These are phyloP conservation scores for Harringtonia aguacate DNA, from an alignment of 2,329 filamentous ascomycete genomes.

Conservation along the genomic window DNA sequence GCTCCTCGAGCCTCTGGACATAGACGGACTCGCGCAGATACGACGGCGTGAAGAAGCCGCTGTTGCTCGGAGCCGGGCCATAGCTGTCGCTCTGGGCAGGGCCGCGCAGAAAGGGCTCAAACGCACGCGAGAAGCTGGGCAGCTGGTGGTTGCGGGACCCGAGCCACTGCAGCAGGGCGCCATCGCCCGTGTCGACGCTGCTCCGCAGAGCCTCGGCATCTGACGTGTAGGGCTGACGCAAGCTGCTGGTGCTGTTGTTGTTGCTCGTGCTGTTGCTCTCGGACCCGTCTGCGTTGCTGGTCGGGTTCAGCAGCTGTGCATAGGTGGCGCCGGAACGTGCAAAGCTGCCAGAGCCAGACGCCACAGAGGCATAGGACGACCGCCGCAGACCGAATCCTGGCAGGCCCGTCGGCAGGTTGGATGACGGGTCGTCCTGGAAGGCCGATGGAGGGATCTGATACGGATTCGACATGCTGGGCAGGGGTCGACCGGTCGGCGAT, in stretches of 20 bases:
- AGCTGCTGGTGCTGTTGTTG: constrained; percentile 1
- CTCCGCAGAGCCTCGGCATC: background rate
- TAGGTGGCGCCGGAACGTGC: constrained; percentile 30
- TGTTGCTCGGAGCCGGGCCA: constrained; percentile 14
- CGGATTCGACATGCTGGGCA: constrained; percentile 30
- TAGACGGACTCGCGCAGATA: constrained; percentile 74
- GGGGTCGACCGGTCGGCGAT: constrained; percentile 10
- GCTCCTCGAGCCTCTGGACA: constrained; percentile 63
- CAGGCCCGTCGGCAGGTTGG: constrained; percentile 13
- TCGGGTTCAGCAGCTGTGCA: constrained; percentile 36
- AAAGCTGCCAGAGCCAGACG: constrained; percentile 25
- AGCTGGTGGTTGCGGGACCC: constrained; percentile 20
- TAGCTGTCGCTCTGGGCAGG: constrained; percentile 13
- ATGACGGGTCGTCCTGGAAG: constrained; percentile 21
- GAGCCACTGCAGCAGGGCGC: constrained; percentile 13
- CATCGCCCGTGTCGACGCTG: constrained; percentile 7
- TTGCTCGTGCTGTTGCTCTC: constrained; percentile 17
- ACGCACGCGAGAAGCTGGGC: constrained; percentile 40
- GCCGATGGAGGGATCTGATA: constrained; percentile 24
- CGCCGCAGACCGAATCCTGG: constrained; percentile 20
- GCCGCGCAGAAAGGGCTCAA: constrained; percentile 33
- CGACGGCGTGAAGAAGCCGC: constrained; percentile 68
- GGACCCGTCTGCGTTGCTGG: constrained; percentile 9
- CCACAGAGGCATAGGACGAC: constrained; percentile 31
- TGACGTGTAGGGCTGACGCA: background rate